Conservation (phyloP, 106 monocot species). For the Platanthera zijinensis region DNA sequence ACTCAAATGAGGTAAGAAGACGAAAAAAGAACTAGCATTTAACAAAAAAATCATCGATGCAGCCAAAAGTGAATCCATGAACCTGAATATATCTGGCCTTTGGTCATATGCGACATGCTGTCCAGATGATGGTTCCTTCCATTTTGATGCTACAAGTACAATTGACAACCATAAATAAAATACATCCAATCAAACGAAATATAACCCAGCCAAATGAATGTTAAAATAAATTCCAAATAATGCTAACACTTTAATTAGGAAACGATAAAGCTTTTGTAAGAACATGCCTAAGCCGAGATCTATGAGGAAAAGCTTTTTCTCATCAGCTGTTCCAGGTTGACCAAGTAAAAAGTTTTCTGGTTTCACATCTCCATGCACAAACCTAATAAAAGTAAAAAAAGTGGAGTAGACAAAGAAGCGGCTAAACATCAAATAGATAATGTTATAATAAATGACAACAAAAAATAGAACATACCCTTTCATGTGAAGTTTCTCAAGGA, state of each 20-base stretch:
- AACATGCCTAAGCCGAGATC: slow-evolving; percentile 91
- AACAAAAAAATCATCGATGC: not conserved
- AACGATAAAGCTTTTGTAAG: not conserved
- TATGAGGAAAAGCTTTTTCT: slow-evolving; percentile 95
- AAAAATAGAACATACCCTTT: slow-evolving; percentile 49
- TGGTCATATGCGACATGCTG: slow-evolving; percentile 98
- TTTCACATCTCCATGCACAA: slow-evolving; percentile 99
- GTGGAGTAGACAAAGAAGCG: not conserved
- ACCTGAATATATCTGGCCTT: slow-evolving; percentile 98
- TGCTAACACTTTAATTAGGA: not conserved
- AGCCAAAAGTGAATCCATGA: not conserved
- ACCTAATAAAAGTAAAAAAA: slow-evolving; percentile 28
- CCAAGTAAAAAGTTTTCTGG: slow-evolving; percentile 98
- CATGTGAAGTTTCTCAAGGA: slow-evolving; percentile 92
- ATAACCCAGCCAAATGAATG: not conserved
- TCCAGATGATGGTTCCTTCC: slow-evolving; percentile 82
- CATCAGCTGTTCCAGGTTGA: slow-evolving; percentile 81
- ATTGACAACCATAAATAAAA: not conserved
- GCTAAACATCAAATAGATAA: slow-evolving; percentile 3
- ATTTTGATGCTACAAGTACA: slow-evolving; percentile 62
- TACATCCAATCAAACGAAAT: not conserved
- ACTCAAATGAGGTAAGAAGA: slow-evolving; percentile 6
- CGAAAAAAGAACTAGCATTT: not conserved
- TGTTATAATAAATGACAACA: not conserved
- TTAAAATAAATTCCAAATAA: not conserved